phyloP scores from a whole-genome alignment of 345 rosid genomes.

The Isatis tinctoria region DNA sequence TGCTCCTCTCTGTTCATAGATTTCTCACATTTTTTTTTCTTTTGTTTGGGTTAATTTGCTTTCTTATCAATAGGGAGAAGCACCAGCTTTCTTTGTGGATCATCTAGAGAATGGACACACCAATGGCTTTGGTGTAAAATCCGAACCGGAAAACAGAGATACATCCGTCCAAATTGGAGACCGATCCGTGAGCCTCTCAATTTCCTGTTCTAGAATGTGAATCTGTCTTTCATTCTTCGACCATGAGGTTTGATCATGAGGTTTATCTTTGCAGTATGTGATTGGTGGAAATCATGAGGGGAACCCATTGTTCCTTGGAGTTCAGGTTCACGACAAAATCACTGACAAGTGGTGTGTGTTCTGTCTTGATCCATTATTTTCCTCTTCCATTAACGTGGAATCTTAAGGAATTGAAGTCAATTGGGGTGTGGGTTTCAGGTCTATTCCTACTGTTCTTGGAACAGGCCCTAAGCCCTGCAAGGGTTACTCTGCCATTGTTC shows the following conservation, averaged over 20 bases:
- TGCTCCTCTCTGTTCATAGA: conserved; percentile 17
- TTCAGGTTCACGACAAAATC: conserved; percentile 50
- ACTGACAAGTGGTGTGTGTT: conserved; percentile 51
- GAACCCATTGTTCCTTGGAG: conserved; percentile 45
- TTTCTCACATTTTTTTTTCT: conserved; percentile 13
- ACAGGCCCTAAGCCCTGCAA: conserved; percentile 56
- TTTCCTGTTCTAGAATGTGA: not conserved
- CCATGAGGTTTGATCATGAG: conserved; percentile 22
- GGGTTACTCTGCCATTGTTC: conserved; percentile 51
- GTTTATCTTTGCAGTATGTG: conserved; percentile 53
- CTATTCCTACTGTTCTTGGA: conserved; percentile 62
- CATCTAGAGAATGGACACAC: conserved; percentile 37
- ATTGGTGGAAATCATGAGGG: conserved; percentile 54
- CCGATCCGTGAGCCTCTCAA: conserved; percentile 48
- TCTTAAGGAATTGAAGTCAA: conserved; percentile 6
- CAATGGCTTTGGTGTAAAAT: conserved; percentile 43
- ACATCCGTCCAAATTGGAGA: conserved; percentile 39
- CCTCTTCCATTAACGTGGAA: conserved; percentile 9
- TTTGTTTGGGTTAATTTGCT: not conserved
- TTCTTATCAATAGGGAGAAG: conserved; percentile 65
- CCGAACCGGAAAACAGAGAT: conserved; percentile 39
- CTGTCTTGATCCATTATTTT: not conserved
- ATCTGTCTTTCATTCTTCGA: not conserved
- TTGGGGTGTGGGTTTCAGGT: conserved; percentile 41
- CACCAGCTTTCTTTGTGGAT: conserved; percentile 54